A percentile compares a stretch with the other conserved stretches of the same genome.
phyloP scores from a whole-genome alignment of 2,329 filamentous ascomycete species.

The Ascocoryne sarcoides region DNA sequence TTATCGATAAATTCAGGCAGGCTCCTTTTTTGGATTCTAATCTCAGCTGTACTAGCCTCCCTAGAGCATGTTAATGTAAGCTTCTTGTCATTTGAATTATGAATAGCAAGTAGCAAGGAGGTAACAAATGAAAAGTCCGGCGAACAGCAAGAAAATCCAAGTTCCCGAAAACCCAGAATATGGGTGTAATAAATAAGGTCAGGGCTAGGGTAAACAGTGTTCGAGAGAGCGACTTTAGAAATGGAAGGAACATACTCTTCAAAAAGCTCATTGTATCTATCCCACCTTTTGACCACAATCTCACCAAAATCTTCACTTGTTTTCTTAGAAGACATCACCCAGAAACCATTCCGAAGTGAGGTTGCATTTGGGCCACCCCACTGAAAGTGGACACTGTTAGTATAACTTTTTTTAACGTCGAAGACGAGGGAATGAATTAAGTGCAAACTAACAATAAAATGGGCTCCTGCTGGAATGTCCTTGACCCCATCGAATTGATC shows the following conservation, averaged over 20 bases:
- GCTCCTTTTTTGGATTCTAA: conserved; percentile 35
- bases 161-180: too few species aligned
- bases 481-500: conserved; percentile 46
- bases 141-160: too few species aligned
- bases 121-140: too few species aligned
- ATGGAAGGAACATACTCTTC: conserved; percentile 28
- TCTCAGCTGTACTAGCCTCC: conserved; percentile 37
- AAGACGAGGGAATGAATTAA: too few species aligned
- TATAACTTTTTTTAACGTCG: too few species aligned
- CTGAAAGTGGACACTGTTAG: too few species aligned
- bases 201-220: too few species aligned
- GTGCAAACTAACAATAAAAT: too few species aligned
- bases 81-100: too few species aligned
- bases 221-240: not conserved
- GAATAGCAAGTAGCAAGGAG: too few species aligned
- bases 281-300: conserved; percentile 43
- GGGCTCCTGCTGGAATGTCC: conserved; percentile 45
- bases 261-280: conserved; percentile 46
- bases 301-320: conserved; percentile 23
- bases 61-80: conserved; percentile 5
- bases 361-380: conserved; percentile 45
- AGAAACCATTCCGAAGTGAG: conserved; percentile 47
- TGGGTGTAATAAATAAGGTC: too few species aligned
- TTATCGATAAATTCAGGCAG: conserved; percentile 20
- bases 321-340: conserved; percentile 35